These are phyloP conservation scores for Fusarium verticillioides DNA, from an alignment of 2,329 filamentous ascomycete genomes.

Conservation along the genomic window DNA sequence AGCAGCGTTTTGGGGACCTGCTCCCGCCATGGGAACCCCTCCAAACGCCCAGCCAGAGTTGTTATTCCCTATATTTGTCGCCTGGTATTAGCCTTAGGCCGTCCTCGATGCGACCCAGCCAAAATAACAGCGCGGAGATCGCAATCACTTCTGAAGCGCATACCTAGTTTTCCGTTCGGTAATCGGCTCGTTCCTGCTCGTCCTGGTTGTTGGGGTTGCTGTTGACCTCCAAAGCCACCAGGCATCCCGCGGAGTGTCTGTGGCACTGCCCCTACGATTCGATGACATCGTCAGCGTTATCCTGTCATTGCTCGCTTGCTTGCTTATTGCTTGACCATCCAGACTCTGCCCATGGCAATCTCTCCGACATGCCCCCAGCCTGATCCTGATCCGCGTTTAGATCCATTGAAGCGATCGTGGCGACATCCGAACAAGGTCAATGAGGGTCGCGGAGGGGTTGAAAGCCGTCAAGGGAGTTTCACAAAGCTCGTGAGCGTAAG, in stretches of 20 bases:
- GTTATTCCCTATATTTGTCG: conserved; percentile 57
- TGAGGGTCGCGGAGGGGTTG: conserved; percentile 29
- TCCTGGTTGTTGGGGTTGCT: conserved; percentile 64
- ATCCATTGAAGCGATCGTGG: conserved; percentile 30
- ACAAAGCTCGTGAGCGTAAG: conserved; percentile 21
- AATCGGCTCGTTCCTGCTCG: conserved; percentile 68
- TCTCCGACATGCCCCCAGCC: background rate
- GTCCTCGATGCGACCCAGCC: conserved; percentile 8
- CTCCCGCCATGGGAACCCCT: conserved; percentile 69
- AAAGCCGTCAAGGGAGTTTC: conserved; percentile 25
- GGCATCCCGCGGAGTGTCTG: conserved; percentile 72
- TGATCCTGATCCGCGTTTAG: conserved; percentile 9
- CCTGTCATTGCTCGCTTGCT: conserved; percentile 31
- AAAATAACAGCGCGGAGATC: conserved; percentile 9
- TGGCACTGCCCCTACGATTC: conserved; percentile 64
- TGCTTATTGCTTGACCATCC: conserved; percentile 11
- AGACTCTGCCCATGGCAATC: conserved; percentile 7
- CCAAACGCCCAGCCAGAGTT: conserved; percentile 71
- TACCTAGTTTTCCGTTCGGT: conserved; percentile 74
- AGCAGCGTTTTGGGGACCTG: conserved; percentile 62
- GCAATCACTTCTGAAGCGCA: conserved; percentile 7
- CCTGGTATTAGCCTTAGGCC: conserved; percentile 38
- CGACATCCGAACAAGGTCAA: conserved; percentile 24
- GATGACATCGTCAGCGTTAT: conserved; percentile 45
- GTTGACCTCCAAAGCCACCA: conserved; percentile 68